Conservation (phyloP, 148 eudicot genomes). For the Rhododendron molle region DNA sequence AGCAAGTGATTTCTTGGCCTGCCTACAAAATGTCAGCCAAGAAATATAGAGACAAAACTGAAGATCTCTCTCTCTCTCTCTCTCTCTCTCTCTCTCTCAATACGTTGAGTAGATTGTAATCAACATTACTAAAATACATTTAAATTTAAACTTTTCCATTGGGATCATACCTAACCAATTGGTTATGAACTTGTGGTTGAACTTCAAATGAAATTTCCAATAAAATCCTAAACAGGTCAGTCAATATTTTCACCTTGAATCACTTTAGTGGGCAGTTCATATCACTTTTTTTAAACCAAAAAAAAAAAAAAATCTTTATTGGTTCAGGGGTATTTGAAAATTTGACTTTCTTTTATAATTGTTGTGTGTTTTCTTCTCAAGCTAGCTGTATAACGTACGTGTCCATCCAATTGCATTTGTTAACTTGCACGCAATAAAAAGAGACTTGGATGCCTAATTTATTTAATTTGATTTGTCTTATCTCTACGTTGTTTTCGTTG, state of each 20-base stretch:
- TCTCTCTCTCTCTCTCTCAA: too few species aligned
- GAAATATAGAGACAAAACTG: neutral
- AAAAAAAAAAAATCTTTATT: neutral
- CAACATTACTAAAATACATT: neutral
- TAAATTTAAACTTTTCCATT: too few species aligned
- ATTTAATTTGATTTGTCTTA: neutral
- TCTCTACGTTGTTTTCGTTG: neutral
- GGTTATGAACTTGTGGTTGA: neutral
- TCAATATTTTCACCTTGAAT: neutral
- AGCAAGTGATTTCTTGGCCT: neutral
- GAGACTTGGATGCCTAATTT: neutral
- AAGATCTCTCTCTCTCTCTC: neutral
- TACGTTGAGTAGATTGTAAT: neutral
- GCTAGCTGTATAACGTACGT: neutral
- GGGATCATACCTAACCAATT: neutral
- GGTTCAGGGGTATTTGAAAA: neutral
- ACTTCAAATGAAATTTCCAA: neutral
- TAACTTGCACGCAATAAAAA: conserved; percentile 9
- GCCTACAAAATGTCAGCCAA: neutral
- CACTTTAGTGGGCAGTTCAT: neutral
- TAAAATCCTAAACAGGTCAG: neutral
- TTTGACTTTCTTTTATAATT: neutral
- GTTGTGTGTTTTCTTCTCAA: neutral
- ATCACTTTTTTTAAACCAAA: neutral
- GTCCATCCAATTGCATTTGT: neutral